Conservation (phyloP, 495 filamentous ascomycete genomes). For the Margaritispora aquatica region DNA sequence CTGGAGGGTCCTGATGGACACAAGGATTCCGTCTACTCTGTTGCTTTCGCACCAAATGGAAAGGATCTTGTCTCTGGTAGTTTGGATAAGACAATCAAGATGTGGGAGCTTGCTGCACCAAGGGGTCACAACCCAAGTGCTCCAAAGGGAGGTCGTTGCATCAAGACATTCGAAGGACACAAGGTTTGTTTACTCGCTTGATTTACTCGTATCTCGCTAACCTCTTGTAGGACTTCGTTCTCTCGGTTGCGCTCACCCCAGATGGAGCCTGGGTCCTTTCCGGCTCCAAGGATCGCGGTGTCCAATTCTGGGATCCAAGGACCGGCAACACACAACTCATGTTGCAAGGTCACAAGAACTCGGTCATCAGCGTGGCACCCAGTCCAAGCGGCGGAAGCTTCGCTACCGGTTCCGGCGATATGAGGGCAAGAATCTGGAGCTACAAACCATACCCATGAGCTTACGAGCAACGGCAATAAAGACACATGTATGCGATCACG, state of each 20-base stretch:
- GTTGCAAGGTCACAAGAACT: slow-evolving; percentile 91
- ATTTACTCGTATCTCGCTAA: slow-evolving; percentile 21
- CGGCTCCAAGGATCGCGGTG: slow-evolving; percentile 83
- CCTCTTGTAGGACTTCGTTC: slow-evolving; percentile 70
- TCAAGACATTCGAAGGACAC: slow-evolving; percentile 87
- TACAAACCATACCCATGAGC: slow-evolving; percentile 41
- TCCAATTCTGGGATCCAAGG: slow-evolving; percentile 89
- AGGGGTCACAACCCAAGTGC: slow-evolving; percentile 55
- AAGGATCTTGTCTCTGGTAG: slow-evolving; percentile 83
- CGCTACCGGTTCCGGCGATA: slow-evolving; percentile 85
- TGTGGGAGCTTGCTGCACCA: slow-evolving; percentile 78
- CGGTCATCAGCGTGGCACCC: slow-evolving; percentile 83
- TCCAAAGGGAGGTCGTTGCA: slow-evolving; percentile 71
- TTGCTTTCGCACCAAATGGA: slow-evolving; percentile 84
- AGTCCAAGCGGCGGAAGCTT: slow-evolving; percentile 75
- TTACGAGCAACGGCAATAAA: background rate
- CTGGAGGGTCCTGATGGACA: slow-evolving; percentile 83
- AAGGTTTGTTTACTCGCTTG: slow-evolving; percentile 51
- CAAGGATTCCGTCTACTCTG: slow-evolving; percentile 88
- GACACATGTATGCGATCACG: background rate
- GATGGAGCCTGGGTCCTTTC: slow-evolving; percentile 88
- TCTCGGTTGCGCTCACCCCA: slow-evolving; percentile 81
- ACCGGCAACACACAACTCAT: slow-evolving; percentile 86
- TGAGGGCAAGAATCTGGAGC: slow-evolving; percentile 87
- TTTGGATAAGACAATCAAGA: slow-evolving; percentile 92